These are phyloP conservation scores for Fraxinus albicans DNA, from an alignment of 305 asterid species.

Conservation along the genomic window DNA sequence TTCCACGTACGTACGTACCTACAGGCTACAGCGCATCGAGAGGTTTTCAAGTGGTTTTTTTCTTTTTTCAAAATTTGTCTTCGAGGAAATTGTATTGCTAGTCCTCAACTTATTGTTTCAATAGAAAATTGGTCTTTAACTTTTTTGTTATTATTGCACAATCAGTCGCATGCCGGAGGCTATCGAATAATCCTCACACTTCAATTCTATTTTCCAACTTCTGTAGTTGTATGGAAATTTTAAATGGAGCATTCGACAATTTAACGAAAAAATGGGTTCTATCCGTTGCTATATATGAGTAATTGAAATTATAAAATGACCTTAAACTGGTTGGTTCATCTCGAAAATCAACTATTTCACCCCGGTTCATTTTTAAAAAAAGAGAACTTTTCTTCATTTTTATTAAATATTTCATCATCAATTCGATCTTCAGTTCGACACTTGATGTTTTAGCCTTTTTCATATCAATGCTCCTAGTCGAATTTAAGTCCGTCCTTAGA, in stretches of 20 bases:
- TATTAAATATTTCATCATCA: not conserved
- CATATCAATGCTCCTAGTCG: not conserved
- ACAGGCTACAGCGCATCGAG: constrained; percentile 28
- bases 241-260: not conserved
- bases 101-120: not conserved
- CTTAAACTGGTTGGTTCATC: not conserved
- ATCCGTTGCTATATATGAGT: no score
- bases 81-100: not conserved
- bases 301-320: no score
- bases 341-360: no score
- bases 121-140: not conserved
- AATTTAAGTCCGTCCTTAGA: no score
- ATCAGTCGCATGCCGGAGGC: not conserved
- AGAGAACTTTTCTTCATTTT: no score
- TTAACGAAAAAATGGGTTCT: no score
- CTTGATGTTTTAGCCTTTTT: not conserved
- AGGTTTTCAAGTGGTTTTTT: no score
- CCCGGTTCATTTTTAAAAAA: no score
- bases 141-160: not conserved
- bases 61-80: not conserved
- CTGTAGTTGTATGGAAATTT: not conserved
- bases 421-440: not conserved
- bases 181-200: not conserved
- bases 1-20: not conserved
- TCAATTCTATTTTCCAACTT: not conserved